phyloP scores from a whole-genome alignment of 495 filamentous ascomycete genomes.

The Aspergillus nanangensis region DNA sequence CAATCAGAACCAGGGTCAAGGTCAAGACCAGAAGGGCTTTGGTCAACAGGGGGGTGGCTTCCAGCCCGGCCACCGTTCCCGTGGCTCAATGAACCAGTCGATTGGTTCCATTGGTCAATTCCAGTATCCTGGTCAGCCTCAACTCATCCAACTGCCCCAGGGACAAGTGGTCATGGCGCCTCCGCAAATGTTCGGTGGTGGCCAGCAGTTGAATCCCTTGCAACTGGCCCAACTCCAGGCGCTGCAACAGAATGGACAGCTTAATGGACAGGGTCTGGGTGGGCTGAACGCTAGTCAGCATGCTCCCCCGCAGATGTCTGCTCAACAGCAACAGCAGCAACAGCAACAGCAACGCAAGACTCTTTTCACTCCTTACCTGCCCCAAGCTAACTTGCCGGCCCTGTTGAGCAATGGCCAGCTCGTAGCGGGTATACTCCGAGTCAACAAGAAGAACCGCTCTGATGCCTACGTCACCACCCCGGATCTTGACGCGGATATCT shows the following conservation, averaged over 20 bases:
- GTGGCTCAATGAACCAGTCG: constrained; percentile 81
- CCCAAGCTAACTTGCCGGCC: constrained; percentile 89
- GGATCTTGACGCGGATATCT: constrained; percentile 96
- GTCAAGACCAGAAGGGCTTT: constrained; percentile 53
- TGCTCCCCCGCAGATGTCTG: constrained; percentile 55
- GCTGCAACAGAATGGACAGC: constrained; percentile 73
- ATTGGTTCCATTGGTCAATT: constrained; percentile 82
- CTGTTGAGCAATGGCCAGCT: constrained; percentile 88
- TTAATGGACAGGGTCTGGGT: constrained; percentile 70
- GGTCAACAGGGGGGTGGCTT: constrained; percentile 64
- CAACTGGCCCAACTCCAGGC: constrained; percentile 90
- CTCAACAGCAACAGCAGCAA: constrained; percentile 55
- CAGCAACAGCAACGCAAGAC: constrained; percentile 84
- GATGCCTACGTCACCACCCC: constrained; percentile 95
- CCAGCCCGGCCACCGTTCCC: constrained; percentile 86
- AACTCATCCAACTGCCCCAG: constrained; percentile 80
- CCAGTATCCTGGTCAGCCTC: constrained; percentile 88
- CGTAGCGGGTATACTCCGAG: constrained; percentile 91
- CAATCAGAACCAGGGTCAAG: constrained; percentile 52
- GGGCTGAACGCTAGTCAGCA: constrained; percentile 76
- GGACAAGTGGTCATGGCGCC: constrained; percentile 72
- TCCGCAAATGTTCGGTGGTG: constrained; percentile 70
- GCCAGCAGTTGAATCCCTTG: constrained; percentile 82
- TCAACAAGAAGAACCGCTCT: constrained; percentile 99
- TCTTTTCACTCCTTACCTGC: constrained; percentile 95